Evolutionary conservation across 2,329 filamentous ascomycete genomes (phyloP), one percentile per base, ranked within the genome.

Genomic region (Neurospora sp.): DNA sequence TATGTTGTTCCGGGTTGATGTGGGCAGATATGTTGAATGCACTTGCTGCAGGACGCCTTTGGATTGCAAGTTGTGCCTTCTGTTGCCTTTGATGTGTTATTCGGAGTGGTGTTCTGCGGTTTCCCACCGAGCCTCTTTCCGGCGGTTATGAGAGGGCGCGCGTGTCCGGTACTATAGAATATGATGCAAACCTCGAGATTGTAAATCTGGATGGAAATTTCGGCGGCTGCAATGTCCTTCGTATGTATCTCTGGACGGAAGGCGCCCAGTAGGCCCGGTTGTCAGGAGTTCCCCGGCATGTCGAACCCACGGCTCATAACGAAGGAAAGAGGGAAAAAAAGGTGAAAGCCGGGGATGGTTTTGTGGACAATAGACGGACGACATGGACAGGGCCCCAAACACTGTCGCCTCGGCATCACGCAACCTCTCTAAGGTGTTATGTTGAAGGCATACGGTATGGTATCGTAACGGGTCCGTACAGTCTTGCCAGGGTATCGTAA

Each of bases 321-420:
- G 28, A 62, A 62, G 8, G 52, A 36, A 33, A 15, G 52, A 57
- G 52, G 15, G n/a, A 62, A 57, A 57, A 62, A 62, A n/a, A 57
- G 23, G 52, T 62, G 52, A 33, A 62, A 62, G 23, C 52, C 52
- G 52, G 52, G 52, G 52, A 62, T 62, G 8, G 28, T 15, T 57
- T 62, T 62, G 52, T 33, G 23, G 52, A 62, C 52, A 62, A 62
- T 36, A 62, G 52, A 36, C 23, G 52, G 52, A 62, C 52, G 52
- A 62, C 33, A 69, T 66, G 66, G 66, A 69, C 70, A 68, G 68
- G 70, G 68, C 57, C 66, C 66, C 28, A 40, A 17, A 17, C 28
- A 38, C 37, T 68, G 66, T 68, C 43, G 66, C 43, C 66, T 67
- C 66, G 43, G 68, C 65, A 69, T 66, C 8, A 52, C 36, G 68